Evolutionary conservation across 495 filamentous ascomycete genomes (phyloP).

Genomic region (Penicillium steckii): DNA sequence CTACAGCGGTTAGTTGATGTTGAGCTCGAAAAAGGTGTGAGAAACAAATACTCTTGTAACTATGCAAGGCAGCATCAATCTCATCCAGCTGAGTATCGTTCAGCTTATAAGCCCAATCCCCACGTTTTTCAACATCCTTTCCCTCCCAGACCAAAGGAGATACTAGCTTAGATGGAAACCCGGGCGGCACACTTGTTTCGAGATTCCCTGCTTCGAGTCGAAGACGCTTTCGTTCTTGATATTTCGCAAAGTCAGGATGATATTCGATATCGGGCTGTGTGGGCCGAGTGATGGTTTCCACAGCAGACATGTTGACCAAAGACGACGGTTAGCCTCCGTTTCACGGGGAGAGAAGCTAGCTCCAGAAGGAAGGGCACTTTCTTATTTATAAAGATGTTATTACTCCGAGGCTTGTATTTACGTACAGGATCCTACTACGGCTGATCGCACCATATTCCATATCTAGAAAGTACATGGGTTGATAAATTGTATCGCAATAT

Average conservation of each 20-base stretch:
- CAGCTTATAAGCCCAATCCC: slow-evolving; percentile 53
- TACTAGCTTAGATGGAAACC: slow-evolving; percentile 48
- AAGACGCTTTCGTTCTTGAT: slow-evolving; percentile 47
- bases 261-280: slow-evolving; percentile 55
- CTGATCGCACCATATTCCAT: slow-evolving; percentile 12
- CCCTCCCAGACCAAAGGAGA: slow-evolving; percentile 61
- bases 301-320: slow-evolving; percentile 22
- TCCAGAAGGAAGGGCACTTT: not conserved
- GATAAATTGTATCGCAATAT: slow-evolving; percentile 7
- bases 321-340: not conserved
- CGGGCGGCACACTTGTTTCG: slow-evolving; percentile 43
- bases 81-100: slow-evolving; percentile 49
- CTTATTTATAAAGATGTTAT: not conserved
- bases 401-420: not conserved
- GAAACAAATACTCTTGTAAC: slow-evolving; percentile 49
- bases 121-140: slow-evolving; percentile 43
- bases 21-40: not conserved
- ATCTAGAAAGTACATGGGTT: not conserved
- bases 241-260: slow-evolving; percentile 55
- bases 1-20: slow-evolving; percentile 18
- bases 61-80: slow-evolving; percentile 51
- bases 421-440: not conserved
- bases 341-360: not conserved
- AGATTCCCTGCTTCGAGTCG: slow-evolving; percentile 44
- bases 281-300: slow-evolving; percentile 26